Evolutionary conservation across 805 yeast species (phyloP).

Genomic region (Ascoidea rubescens): DNA sequence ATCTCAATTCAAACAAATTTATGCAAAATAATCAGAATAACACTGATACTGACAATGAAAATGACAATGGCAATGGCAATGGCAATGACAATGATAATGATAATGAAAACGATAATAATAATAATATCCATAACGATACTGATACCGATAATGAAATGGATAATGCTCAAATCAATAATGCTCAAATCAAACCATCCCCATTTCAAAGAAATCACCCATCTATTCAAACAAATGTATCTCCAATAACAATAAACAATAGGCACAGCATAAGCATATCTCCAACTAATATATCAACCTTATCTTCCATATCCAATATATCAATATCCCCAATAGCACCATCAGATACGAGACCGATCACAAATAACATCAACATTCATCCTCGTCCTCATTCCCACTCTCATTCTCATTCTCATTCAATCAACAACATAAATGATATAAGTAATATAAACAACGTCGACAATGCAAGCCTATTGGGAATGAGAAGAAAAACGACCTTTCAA

Average conservation of each 20-base stretch:
- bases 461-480: neutral
- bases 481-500: neutral
- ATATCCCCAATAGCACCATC: neutral
- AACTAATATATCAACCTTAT: too few relatives aligned
- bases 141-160: neutral
- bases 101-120: neutral
- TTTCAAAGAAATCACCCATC: neutral
- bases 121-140: neutral
- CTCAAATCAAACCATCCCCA: neutral
- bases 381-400: neutral
- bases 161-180: neutral
- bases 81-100: neutral
- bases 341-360: neutral
- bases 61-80: slow-evolving; percentile 33
- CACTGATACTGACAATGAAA: slow-evolving; percentile 13
- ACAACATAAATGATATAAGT: neutral
- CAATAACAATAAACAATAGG: too few relatives aligned
- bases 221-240: too few relatives aligned
- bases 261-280: too few relatives aligned
- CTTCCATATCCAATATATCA: too few relatives aligned
- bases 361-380: neutral
- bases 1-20: too few relatives aligned
- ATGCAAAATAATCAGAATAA: slow-evolving; percentile 17
- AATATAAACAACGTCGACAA: neutral
- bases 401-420: neutral